A percentile compares a stretch with the other conserved stretches of the same genome.
Evolutionary conservation across 306 rosid species (phyloP).

Genomic region (Prinsepia uniflora): DNA sequence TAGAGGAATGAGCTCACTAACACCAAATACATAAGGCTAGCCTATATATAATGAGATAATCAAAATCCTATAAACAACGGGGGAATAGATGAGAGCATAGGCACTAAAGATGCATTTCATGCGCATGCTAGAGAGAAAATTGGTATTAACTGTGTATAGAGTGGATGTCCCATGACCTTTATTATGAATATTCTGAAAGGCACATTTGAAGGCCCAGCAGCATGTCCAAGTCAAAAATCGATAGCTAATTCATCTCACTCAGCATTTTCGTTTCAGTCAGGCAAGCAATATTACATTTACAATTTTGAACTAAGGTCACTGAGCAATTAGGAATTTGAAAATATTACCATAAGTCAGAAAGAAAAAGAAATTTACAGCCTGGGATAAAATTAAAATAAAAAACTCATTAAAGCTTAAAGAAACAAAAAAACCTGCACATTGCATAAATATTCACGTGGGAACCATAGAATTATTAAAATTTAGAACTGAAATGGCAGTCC

Average conservation of each 20-base stretch:
- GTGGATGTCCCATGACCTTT: not conserved
- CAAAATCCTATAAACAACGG: not conserved
- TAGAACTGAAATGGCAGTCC: not conserved
- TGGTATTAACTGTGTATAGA: not conserved
- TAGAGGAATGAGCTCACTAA: not conserved
- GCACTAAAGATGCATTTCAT: not conserved
- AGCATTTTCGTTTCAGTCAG: not conserved
- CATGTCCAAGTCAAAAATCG: not conserved
- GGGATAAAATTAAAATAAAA: too few species aligned
- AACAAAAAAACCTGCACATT: not conserved
- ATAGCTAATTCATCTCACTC: not conserved
- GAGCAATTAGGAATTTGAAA: not conserved
- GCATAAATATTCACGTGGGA: not conserved
- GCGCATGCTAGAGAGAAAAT: not conserved
- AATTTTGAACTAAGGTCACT: not conserved
- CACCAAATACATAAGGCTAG: too few species aligned
- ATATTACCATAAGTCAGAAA: not conserved
- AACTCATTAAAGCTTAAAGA: not conserved
- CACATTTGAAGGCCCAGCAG: not conserved
- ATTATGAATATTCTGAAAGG: not conserved
- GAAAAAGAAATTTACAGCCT: not conserved
- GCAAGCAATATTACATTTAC: not conserved
- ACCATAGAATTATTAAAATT: not conserved
- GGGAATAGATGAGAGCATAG: not conserved
- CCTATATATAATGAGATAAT: not conserved